Evolutionary conservation across 306 rosid genomes (phyloP), one percentile per base, ranked within the genome.

Genomic region (Vigna mungo): DNA sequence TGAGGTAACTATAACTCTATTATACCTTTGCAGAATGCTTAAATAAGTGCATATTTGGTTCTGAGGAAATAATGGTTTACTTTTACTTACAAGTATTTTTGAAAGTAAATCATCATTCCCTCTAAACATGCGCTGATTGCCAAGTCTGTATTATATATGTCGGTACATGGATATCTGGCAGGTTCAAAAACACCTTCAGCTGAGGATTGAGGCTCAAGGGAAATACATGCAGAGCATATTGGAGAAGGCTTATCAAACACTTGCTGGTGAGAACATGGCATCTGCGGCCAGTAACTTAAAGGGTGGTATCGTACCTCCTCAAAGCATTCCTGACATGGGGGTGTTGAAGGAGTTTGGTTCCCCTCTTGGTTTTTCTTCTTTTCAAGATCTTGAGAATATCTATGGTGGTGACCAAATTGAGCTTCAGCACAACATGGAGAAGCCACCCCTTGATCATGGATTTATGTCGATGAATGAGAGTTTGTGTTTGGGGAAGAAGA

Each of bases 201-300:
- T 96, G 83, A 91, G 99, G 83, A 96, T 96, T 18, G 99, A 96
- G 75, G 98, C 99, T 65, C 99, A 96, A 88, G 99, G 99, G 39
- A 96, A 96, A 84, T 96, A 96, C 94, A 96, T 96, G 99, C 98
- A 96, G 63, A 92, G 99, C 72, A 96, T 92, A 87, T 80, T 96
- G 77, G 99, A 96, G 85, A 96, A 96, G 75, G 99, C 99, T 52
- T 96, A 93, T 79, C 97, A 96, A 91, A 96, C 99, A 60, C 99
- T 96, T 23, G 97, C 99, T 2, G 98, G 98, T 0, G 98, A 96
- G 81, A 94, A 88, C 83, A 90, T 90, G 94, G 87, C 90, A 15
- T 75, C 88, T 9, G 70, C 82, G 18, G 80, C 83, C 49, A 84
- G 83, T 15, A 85, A 83, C 84, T 70, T 88, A 56, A 92, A 92